These are phyloP conservation scores for Aspergillus neoniger DNA, from an alignment of 2,329 filamentous ascomycete genomes.

Conservation along the genomic window DNA sequence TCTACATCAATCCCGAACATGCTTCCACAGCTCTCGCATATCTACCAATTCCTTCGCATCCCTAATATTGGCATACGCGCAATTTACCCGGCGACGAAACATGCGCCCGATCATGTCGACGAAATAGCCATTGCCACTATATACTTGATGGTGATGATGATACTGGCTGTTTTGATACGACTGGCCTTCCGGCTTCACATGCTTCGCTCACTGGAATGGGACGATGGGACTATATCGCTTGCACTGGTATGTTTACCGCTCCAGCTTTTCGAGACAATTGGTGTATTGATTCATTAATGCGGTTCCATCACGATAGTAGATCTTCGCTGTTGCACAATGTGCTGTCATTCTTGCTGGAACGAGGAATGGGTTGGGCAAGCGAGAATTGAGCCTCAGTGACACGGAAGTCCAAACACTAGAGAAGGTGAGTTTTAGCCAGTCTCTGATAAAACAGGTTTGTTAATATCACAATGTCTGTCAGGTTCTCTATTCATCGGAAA, in stretches of 20 bases:
- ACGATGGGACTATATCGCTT: neutral
- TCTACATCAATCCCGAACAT: neutral
- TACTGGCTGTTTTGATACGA: neutral
- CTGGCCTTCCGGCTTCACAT: neutral
- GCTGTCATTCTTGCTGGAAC: neutral
- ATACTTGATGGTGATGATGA: slow-evolving; percentile 3
- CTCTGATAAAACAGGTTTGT: neutral
- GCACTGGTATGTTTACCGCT: neutral
- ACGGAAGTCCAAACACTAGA: neutral
- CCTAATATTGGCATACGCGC: neutral
- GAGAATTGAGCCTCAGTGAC: neutral
- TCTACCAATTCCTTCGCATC: neutral
- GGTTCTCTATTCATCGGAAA: neutral
- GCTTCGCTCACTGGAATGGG: neutral
- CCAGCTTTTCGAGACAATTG: neutral
- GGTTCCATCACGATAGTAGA: neutral
- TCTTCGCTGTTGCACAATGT: neutral
- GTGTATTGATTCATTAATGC: neutral
- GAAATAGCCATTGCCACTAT: slow-evolving; percentile 1
- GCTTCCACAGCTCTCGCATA: neutral
- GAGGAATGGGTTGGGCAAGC: neutral
- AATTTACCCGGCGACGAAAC: neutral
- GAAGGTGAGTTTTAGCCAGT: neutral
- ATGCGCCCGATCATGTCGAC: neutral
- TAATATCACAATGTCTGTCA: neutral